These are phyloP conservation scores for Phytophthora chlamydospora DNA, from an alignment of 352 stramenopile species.

Conservation along the genomic window DNA sequence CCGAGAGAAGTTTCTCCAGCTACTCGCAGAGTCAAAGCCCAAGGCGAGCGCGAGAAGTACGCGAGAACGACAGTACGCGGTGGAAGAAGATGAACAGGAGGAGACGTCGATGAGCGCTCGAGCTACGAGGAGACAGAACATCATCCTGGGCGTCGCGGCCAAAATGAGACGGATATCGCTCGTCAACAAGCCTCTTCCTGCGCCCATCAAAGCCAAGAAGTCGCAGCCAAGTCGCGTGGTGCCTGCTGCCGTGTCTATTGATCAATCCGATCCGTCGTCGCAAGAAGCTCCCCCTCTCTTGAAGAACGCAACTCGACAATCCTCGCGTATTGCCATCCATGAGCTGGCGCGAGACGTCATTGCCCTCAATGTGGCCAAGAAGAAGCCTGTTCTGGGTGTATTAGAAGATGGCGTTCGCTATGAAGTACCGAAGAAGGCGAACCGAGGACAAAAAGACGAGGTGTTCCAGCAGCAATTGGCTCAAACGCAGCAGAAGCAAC, in stretches of 20 bases:
- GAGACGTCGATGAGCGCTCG: conserved; percentile 13
- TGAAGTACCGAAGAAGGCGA: conserved; percentile 49
- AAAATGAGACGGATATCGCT: conserved; percentile 25
- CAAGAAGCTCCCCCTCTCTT: conserved; percentile 13
- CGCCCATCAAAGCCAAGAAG: conserved; percentile 1
- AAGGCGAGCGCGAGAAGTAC: conserved; percentile 18
- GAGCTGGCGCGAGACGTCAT: conserved; percentile 52
- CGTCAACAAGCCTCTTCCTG: conserved; percentile 15
- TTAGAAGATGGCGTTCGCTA: conserved; percentile 68
- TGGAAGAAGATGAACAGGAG: conserved; percentile 11
- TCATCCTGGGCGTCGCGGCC: conserved; percentile 25
- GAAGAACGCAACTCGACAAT: not conserved
- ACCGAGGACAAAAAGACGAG: conserved; percentile 26
- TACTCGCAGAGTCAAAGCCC: conserved; percentile 35
- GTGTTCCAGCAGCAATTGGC: conserved; percentile 14
- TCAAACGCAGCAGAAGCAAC: conserved; percentile 19
- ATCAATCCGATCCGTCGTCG: conserved; percentile 1
- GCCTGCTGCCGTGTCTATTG: conserved; percentile 6
- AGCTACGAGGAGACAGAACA: conserved; percentile 19
- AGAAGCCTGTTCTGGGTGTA: conserved; percentile 30
- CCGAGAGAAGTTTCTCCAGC: conserved; percentile 42
- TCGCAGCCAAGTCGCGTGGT: conserved; percentile 19
- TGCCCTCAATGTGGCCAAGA: conserved; percentile 27
- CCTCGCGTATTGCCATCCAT: conserved; percentile 47
- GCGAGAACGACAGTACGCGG: conserved; percentile 18